Conservation (phyloP, 345 rosid species). For the Aethionema arabicum region DNA sequence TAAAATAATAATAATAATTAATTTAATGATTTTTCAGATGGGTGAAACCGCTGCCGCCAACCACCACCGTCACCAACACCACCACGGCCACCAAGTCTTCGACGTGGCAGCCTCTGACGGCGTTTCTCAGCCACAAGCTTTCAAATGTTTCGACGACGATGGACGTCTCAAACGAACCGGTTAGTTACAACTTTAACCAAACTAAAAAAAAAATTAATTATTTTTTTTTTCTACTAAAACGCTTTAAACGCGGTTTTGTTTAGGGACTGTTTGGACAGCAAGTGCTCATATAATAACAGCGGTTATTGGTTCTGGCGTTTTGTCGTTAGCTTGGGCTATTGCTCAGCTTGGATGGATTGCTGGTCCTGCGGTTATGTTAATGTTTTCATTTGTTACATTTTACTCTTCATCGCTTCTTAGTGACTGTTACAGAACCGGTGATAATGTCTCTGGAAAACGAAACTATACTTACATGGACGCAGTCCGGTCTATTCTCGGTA, state of each 20-base stretch:
- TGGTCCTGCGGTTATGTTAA: slow-evolving; percentile 72
- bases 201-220: background rate
- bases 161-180: slow-evolving; percentile 74
- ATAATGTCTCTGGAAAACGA: slow-evolving; percentile 61
- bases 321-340: slow-evolving; percentile 84
- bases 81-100: slow-evolving; percentile 41
- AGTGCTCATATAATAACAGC: slow-evolving; percentile 87
- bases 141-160: slow-evolving; percentile 67
- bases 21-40: slow-evolving; percentile 37
- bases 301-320: slow-evolving; percentile 83
- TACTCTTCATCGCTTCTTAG: slow-evolving; percentile 70
- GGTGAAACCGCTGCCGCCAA: slow-evolving; percentile 50
- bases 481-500: slow-evolving; percentile 76
- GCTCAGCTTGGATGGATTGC: slow-evolving; percentile 91
- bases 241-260: slow-evolving; percentile 4
- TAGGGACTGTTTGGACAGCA: slow-evolving; percentile 79
- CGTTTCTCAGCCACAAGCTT: slow-evolving; percentile 37
- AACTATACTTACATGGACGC: slow-evolving; percentile 80
- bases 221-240: slow-evolving; percentile 11
- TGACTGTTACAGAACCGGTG: slow-evolving; percentile 65
- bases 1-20: no score
- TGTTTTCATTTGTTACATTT: slow-evolving; percentile 67
- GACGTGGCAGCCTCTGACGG: slow-evolving; percentile 35
- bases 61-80: slow-evolving; percentile 37
- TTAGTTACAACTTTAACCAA: slow-evolving; percentile 30